Evolutionary conservation across 208 protist genomes (phyloP).

Genomic region (Spongospora subterranea): DNA sequence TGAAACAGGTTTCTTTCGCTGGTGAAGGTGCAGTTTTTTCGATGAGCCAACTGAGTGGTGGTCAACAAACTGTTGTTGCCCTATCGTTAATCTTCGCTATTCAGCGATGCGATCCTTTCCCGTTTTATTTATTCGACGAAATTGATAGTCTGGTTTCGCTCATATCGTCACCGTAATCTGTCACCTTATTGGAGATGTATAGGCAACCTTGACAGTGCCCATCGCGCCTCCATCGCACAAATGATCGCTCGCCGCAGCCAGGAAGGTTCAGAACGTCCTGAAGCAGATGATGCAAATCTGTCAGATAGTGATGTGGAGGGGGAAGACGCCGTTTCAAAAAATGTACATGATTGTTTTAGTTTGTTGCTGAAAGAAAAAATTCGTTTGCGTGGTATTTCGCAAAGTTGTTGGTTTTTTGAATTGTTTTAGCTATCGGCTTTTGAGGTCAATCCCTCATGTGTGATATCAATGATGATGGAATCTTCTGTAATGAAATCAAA

Average conservation of each 20-base stretch:
- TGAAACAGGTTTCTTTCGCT: constrained; percentile 56
- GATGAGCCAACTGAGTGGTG: constrained; percentile 70
- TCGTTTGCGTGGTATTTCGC: too few species aligned
- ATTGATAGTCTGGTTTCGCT: constrained; percentile 82
- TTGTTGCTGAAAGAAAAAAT: too few species aligned
- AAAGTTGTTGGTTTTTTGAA: too few species aligned
- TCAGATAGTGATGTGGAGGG: constrained; percentile 20
- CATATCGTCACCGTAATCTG: not conserved
- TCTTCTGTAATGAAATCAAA: too few species aligned
- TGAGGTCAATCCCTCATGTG: too few species aligned
- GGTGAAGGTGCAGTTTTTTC: constrained; percentile 5
- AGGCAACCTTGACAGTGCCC: constrained; percentile 92
- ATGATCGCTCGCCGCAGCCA: constrained; percentile 36
- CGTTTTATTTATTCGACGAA: constrained; percentile 99
- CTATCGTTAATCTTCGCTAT: constrained; percentile 99
- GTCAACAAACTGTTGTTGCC: constrained; percentile 97
- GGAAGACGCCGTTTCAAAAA: constrained; percentile 50
- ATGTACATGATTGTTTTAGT: not conserved
- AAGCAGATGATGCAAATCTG: not conserved
- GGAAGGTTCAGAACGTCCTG: not conserved
- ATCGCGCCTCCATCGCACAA: constrained; percentile 80
- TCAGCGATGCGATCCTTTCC: constrained; percentile 95
- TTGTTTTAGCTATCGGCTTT: too few species aligned
- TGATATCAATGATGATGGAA: too few species aligned
- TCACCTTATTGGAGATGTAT: not conserved